Evolutionary conservation across 169 alveolate species (phyloP).

Genomic region (Plasmodium gallinaceum): DNA sequence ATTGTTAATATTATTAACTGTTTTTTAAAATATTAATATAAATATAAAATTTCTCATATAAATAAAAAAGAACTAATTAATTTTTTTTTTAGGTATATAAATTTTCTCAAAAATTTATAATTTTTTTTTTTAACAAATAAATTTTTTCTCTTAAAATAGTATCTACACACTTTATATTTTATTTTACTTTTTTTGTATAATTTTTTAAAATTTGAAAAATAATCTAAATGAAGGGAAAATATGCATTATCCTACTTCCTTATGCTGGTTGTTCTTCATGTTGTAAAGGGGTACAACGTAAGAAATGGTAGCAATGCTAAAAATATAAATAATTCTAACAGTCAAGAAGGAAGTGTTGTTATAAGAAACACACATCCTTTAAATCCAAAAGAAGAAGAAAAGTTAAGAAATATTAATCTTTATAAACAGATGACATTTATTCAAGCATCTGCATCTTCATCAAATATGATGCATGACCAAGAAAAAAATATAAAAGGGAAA

Average conservation of each 20-base stretch:
- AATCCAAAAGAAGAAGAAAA: not conserved
- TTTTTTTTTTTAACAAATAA: no score
- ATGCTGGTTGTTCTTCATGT: not conserved
- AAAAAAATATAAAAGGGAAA: not conserved
- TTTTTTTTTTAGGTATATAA: no score
- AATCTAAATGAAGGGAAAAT: not conserved
- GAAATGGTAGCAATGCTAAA: not conserved
- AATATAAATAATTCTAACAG: not conserved
- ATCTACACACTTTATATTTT: not conserved
- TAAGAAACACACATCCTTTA: not conserved
- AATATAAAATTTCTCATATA: no score
- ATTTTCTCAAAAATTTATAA: no score
- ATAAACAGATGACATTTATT: slow-evolving; percentile 29
- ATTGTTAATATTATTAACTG: no score
- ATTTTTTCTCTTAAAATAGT: not conserved
- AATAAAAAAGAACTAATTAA: no score
- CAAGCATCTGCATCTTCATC: slow-evolving; percentile 34
- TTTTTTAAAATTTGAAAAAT: no score
- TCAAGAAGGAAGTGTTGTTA: not conserved
- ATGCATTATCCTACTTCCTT: not conserved
- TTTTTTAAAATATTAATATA: no score
- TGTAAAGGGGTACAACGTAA: not conserved
- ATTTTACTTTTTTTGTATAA: no score
- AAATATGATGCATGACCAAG: slow-evolving; percentile 59
- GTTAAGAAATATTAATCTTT: not conserved